Conservation (phyloP, 1,139 yeast species). For the Saccharomyces hybrid region DNA sequence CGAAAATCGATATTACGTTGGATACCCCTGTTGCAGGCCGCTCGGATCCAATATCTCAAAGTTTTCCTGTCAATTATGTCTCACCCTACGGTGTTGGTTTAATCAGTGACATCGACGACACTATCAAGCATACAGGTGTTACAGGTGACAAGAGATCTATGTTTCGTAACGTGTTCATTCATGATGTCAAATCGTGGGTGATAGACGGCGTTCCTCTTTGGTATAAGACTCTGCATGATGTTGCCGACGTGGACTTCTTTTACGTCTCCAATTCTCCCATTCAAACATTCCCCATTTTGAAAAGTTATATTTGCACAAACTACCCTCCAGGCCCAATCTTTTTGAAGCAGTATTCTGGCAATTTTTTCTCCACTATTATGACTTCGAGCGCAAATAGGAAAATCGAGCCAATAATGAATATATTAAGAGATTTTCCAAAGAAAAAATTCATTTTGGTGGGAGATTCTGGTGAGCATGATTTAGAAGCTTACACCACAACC, state of each 20-base stretch:
- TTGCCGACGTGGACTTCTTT: conserved; percentile 54
- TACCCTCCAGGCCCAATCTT: conserved; percentile 72
- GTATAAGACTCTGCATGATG: conserved; percentile 42
- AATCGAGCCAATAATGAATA: conserved; percentile 50
- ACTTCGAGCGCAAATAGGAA: conserved; percentile 85
- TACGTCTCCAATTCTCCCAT: conserved; percentile 95
- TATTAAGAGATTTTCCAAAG: conserved; percentile 65
- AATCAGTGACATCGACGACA: conserved; percentile 91
- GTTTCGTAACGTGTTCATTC: conserved; percentile 66
- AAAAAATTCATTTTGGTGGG: conserved; percentile 80
- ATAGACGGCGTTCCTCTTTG: conserved; percentile 69
- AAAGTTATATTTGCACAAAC: conserved; percentile 46
- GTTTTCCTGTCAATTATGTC: conserved; percentile 13
- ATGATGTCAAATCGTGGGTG: conserved; percentile 54
- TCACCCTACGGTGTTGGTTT: conserved; percentile 45
- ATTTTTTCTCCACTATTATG: conserved; percentile 66
- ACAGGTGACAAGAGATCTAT: conserved; percentile 78
- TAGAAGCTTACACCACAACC: conserved; percentile 79
- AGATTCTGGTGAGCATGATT: conserved; percentile 91
- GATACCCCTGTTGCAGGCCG: conserved; percentile 19
- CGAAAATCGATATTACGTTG: conserved; percentile 32
- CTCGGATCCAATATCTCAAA: conserved; percentile 9
- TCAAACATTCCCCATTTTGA: conserved; percentile 66
- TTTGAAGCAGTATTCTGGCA: conserved; percentile 77
- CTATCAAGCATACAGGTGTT: conserved; percentile 84